Evolutionary conservation across 2,329 filamentous ascomycete genomes (phyloP).

Genomic region (Sporothrix globosa): DNA sequence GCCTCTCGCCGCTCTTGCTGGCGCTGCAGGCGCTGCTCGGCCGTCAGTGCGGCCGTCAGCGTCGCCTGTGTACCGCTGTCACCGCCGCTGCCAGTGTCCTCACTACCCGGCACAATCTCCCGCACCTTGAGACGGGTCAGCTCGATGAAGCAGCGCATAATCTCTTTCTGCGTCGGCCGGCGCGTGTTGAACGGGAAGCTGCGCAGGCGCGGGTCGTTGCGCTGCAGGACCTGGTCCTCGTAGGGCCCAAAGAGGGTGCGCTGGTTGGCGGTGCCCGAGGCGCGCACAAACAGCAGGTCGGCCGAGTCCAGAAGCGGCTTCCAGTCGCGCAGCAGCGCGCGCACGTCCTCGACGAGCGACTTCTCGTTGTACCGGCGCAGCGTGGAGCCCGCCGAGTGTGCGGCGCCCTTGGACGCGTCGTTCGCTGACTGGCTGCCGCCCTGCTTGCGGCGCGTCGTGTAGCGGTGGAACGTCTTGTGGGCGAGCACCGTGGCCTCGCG

Average conservation of each 20-base stretch:
- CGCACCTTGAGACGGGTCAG: constrained; percentile 86
- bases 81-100: not conserved
- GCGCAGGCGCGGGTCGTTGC: constrained; percentile 77
- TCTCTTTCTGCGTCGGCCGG: constrained; percentile 87
- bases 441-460: constrained; percentile 94
- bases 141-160: constrained; percentile 93
- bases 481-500: constrained; percentile 85
- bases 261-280: constrained; percentile 83
- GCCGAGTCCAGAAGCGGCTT: constrained; percentile 80
- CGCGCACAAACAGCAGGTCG: constrained; percentile 84
- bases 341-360: constrained; percentile 85
- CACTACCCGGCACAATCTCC: constrained; percentile 69
- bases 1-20: constrained; percentile 49
- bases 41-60: constrained; percentile 41
- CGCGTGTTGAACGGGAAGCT: constrained; percentile 93
- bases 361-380: constrained; percentile 93
- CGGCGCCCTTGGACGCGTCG: constrained; percentile 35
- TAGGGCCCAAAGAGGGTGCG: constrained; percentile 89
- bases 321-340: constrained; percentile 81
- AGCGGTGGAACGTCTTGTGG: constrained; percentile 97
- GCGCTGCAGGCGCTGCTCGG: constrained; percentile 34
- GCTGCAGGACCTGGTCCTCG: constrained; percentile 79
- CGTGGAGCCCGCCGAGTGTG: constrained; percentile 85
- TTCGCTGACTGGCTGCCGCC: constrained; percentile 90
- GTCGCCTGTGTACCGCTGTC: constrained; percentile 42